phyloP scores from a whole-genome alignment of 1,139 yeast species.

The Lipomyces yarrowii region DNA sequence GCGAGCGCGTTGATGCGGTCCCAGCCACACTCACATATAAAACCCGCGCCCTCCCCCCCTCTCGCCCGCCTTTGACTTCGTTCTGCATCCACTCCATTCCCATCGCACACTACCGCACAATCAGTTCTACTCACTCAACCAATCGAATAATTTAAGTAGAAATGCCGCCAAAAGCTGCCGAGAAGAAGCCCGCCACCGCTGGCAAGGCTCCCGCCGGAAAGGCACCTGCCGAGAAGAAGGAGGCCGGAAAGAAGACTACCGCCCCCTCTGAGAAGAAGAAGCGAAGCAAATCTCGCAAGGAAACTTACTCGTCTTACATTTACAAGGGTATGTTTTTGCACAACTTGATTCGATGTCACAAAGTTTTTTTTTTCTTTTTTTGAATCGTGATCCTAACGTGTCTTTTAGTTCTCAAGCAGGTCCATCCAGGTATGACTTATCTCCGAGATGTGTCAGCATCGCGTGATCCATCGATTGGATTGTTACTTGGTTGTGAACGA shows the following conservation, averaged over 20 bases:
- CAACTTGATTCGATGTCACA: not conserved
- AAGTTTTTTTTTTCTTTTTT: no score
- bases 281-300: conserved; percentile 97
- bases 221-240: conserved; percentile 94
- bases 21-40: conserved; percentile 18
- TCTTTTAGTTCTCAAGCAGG: conserved; percentile 77
- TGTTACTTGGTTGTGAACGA: not conserved
- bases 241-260: conserved; percentile 88
- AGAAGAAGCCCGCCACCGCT: conserved; percentile 59
- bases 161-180: conserved; percentile 95
- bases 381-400: conserved; percentile 15
- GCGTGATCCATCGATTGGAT: conserved; percentile 1
- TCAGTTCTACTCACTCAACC: not conserved
- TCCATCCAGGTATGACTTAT: conserved; percentile 52
- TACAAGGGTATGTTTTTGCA: conserved; percentile 77
- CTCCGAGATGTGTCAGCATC: not conserved
- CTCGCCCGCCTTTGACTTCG: conserved; percentile 11
- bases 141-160: conserved; percentile 34
- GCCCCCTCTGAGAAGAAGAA: conserved; percentile 77
- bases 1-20: conserved; percentile 13
- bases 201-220: conserved; percentile 69
- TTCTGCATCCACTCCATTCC: not conserved
- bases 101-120: not conserved
- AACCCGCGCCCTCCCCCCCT: conserved; percentile 27
- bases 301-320: conserved; percentile 97